Conservation (phyloP, 805 yeast species). For the Phaffomyces opuntiae region DNA sequence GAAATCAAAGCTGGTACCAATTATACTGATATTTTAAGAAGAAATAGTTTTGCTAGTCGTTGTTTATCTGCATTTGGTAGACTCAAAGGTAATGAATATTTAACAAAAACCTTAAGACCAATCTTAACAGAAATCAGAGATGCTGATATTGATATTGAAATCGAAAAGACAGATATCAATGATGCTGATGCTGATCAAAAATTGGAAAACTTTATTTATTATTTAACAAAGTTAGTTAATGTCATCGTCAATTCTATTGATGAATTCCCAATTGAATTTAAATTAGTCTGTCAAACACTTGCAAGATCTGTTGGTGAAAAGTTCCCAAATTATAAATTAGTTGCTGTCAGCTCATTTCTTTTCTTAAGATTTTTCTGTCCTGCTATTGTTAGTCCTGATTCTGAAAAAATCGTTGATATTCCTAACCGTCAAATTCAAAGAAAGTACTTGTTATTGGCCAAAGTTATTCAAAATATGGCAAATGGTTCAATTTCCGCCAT, state of each 20-base stretch:
- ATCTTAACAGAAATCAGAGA: constrained; percentile 47
- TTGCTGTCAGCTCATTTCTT: constrained; percentile 81
- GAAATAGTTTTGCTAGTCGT: constrained; percentile 79
- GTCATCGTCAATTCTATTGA: constrained; percentile 49
- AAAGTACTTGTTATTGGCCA: constrained; percentile 71
- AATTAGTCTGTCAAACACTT: constrained; percentile 63
- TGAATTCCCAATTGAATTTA: constrained; percentile 63
- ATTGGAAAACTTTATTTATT: constrained; percentile 44
- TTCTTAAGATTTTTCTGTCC: constrained; percentile 81
- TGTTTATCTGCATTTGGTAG: constrained; percentile 66
- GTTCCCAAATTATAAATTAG: constrained; percentile 58
- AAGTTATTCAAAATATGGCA: constrained; percentile 79
- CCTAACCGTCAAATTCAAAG: constrained; percentile 43
- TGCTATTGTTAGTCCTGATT: constrained; percentile 82
- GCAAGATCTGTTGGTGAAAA: constrained; percentile 47
- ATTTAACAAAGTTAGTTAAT: constrained; percentile 50
- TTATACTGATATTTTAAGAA: constrained; percentile 66
- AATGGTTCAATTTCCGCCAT: constrained; percentile 65
- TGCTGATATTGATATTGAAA: constrained; percentile 50
- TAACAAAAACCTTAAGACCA: constrained; percentile 46
- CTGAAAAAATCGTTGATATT: constrained; percentile 32
- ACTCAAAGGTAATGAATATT: constrained; percentile 55
- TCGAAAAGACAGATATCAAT: constrained; percentile 41
- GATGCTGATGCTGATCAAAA: constrained; percentile 35
- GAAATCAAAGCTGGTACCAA: constrained; percentile 57